Base-by-base conservation (phyloP, 2,329 filamentous ascomycete genomes). In the Phaeosphaeriaceae sp. region DNA sequence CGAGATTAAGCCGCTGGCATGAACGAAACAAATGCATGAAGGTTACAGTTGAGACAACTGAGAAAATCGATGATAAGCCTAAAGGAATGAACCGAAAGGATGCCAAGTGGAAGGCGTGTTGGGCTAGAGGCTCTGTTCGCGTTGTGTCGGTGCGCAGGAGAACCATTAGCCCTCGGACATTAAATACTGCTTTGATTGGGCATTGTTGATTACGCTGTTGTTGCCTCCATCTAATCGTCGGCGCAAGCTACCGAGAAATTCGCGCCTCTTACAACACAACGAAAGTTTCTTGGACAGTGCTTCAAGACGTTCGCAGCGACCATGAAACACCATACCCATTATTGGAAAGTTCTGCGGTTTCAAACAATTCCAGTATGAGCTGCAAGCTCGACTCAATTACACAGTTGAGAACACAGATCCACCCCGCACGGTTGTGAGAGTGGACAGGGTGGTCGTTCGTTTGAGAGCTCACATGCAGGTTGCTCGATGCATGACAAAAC, bases 131-230 rank as follows among this genome's bases (percentile, higher is more conserved):
- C 60, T 50, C 48, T 58, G 60, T 47, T 58, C 60, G 45, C 55
- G 41, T 45, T 42, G 48, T 60, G 64, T 40, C 64, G 46, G 50
- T 62, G 64, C 64, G 54, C 56, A 54, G 42, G 54, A 41, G 54
- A 62, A 59, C 54, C 50, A 61, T 58, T 46, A 52, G 41, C 54
- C 34, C 50, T 37, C 46, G 48, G 52, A 54, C 48, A 56, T 54
- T 53, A 54, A 40, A 36, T 46, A 42, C 33, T 11, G 11, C 16
- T 16, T 16, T 63, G 47, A 59, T 63, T 61, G 55, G 60, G 38
- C 26, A 20, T 29, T 30, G 29, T 15, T 42, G 46, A 43, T 46
- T 47, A 36, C 36, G 51, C 45, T 47, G 28, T 49, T 50, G 39
- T 46, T 6, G 17, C 16, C 4, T 15, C 32, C 6, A 11, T 34